These are phyloP conservation scores for Nepenthes alata DNA, from an alignment of 179 eudicot genomes.

Conservation along the genomic window DNA sequence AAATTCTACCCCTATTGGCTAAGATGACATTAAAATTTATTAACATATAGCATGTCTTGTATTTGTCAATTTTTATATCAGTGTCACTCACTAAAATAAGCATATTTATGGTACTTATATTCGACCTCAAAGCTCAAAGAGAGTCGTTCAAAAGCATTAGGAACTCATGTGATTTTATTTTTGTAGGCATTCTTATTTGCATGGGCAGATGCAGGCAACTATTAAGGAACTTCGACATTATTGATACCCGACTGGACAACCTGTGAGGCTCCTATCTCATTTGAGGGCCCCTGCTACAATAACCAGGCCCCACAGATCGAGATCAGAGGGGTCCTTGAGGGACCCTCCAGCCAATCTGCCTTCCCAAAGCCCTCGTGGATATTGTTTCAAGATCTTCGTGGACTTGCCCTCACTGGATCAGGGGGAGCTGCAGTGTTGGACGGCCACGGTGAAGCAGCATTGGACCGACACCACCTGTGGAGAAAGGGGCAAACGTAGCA, in stretches of 20 bases:
- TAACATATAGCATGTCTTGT: too few relatives aligned
- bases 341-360: conserved; percentile 1
- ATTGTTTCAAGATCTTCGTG: neutral
- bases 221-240: neutral
- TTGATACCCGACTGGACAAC: conserved; percentile 2
- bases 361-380: neutral
- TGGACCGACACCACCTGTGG: neutral
- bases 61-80: too few relatives aligned
- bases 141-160: too few relatives aligned
- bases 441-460: conserved; percentile 4
- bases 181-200: conserved; percentile 5
- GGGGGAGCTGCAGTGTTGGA: neutral
- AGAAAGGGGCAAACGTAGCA: neutral
- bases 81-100: too few relatives aligned
- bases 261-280: neutral
- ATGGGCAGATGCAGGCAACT: conserved; percentile 5
- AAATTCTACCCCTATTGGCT: too few relatives aligned
- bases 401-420: neutral
- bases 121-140: too few relatives aligned
- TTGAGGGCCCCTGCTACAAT: conserved; percentile 4
- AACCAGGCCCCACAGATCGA: conserved; percentile 3
- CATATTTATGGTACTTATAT: too few relatives aligned
- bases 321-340: conserved; percentile 1
- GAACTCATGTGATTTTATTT: too few relatives aligned
- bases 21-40: too few relatives aligned